Base-by-base conservation (phyloP, 1,284 basidiomycete species). In the Leucoagaricus sp. region DNA sequence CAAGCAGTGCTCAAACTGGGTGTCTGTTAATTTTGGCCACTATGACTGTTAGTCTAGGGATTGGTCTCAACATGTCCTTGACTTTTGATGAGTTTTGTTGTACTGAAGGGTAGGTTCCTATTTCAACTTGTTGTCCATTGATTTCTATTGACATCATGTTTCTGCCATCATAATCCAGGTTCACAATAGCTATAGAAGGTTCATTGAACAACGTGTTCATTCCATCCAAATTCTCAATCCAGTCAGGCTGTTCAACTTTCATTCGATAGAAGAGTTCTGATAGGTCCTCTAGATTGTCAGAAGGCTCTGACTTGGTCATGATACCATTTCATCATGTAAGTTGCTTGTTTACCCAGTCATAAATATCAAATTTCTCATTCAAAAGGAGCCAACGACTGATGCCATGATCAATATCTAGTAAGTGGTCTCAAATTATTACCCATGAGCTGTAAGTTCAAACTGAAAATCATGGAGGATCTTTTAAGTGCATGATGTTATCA, bases 31-130 rank as follows among this genome's bases (percentile, higher is more conserved):
- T 19, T 8, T 62, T 47, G 0, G 69, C 68, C 0, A 69, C 59
- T 0, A 78, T 59, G 0, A 74, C 65, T 0, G 77, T 49, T 0
- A 69, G 70, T 23, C 66, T 66, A 0, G 59, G 74, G 0, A 77
- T 31, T 9, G 25, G 7, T 0, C 40, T 15, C 8, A 23, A 12
- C 0, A 26, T 28, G 19, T 57, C 55, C 29, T 58, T 49, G 4
- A 36, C 12, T 0, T 21, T 3, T 1, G 44, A 8, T 1, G 55
- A 19, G 36, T 60, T 57, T 10, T 51, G 19, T 29, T 60, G 34
- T 4, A 60, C 2, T 0, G 45, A 46, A 7, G 46, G 23, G 33
- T 57, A 60, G 26, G 47, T 53, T 2, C 31, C 49, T 17, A 25
- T 13, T 9, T 33, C 29, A 2, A 60, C 46, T 13, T 53, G 49